These are phyloP conservation scores for Talaromyces sp. DNA, from an alignment of 2,329 filamentous ascomycete species.

Conservation along the genomic window DNA sequence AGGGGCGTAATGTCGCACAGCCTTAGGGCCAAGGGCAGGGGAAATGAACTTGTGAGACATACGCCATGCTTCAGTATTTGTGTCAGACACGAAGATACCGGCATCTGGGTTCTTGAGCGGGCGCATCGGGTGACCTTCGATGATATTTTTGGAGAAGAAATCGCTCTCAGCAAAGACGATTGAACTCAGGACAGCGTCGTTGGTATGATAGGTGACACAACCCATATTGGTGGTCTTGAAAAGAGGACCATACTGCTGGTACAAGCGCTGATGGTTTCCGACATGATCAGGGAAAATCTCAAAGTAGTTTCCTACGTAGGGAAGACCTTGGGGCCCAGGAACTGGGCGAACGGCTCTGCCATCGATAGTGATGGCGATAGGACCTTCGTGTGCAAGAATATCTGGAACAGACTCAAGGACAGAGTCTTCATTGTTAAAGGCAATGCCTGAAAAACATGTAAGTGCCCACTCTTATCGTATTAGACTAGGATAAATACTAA, in stretches of 20 bases:
- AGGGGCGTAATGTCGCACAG: conserved; percentile 59
- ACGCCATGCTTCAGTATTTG: conserved; percentile 33
- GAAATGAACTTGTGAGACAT: conserved; percentile 61
- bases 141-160: conserved; percentile 54
- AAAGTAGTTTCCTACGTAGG: conserved; percentile 52
- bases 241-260: conserved; percentile 52
- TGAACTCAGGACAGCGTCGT: conserved; percentile 50
- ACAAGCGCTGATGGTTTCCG: conserved; percentile 55
- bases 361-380: conserved; percentile 5
- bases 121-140: conserved; percentile 30
- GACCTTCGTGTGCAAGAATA: not conserved
- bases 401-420: not conserved
- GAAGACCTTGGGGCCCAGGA: conserved; percentile 25
- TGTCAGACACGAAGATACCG: conserved; percentile 32
- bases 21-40: conserved; percentile 57
- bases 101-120: conserved; percentile 28
- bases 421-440: not conserved
- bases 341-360: conserved; percentile 21
- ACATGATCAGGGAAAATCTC: conserved; percentile 58
- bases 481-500: not conserved
- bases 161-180: conserved; percentile 50
- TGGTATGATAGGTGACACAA: conserved; percentile 21
- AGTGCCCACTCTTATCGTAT: not conserved
- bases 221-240: conserved; percentile 55
- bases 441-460: not conserved